These are phyloP conservation scores for Hyaloraphidium curvatum DNA, from an alignment of 192 early-diverging fungal species.

Conservation along the genomic window DNA sequence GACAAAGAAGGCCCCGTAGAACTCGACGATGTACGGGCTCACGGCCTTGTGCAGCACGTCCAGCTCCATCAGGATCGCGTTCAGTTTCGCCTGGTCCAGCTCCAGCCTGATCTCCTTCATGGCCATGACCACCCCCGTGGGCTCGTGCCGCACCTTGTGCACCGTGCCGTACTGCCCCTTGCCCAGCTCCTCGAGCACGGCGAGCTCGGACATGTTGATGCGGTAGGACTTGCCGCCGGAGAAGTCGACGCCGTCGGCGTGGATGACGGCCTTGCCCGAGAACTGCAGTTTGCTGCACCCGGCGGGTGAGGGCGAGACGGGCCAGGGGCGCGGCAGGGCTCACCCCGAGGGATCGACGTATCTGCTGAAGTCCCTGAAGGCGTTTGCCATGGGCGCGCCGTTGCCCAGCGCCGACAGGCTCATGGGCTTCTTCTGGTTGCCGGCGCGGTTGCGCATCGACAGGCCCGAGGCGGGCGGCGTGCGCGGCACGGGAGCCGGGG, in stretches of 20 bases:
- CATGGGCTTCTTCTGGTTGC: too few species aligned
- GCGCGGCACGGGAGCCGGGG: too few species aligned
- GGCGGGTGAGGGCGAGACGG: too few species aligned
- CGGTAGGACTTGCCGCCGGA: slow-evolving; percentile 67
- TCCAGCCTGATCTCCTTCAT: slow-evolving; percentile 82
- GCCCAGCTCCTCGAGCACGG: slow-evolving; percentile 57
- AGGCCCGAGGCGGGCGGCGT: too few species aligned
- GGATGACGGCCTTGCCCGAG: slow-evolving; percentile 75
- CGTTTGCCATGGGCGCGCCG: too few species aligned
- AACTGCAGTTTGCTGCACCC: slow-evolving; percentile 85
- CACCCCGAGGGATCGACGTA: too few species aligned
- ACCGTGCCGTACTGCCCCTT: slow-evolving; percentile 89
- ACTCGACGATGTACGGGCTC: slow-evolving; percentile 86
- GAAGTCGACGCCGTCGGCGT: slow-evolving; percentile 81
- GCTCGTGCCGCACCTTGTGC: slow-evolving; percentile 68
- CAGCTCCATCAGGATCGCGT: slow-evolving; percentile 91
- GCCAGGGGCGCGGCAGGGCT: too few species aligned
- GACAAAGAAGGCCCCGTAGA: slow-evolving; percentile 92
- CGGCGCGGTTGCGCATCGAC: too few species aligned
- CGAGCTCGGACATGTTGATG: slow-evolving; percentile 72
- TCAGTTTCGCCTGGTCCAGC: slow-evolving; percentile 66
- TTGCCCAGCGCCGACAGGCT: too few species aligned
- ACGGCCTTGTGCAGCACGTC: slow-evolving; percentile 75
- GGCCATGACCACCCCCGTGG: slow-evolving; percentile 69
- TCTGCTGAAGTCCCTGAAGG: too few species aligned